Evolutionary conservation across 148 eudicot genomes (phyloP), one percentile per base, ranked within the genome.

Genomic region (Rhododendron henanense): DNA sequence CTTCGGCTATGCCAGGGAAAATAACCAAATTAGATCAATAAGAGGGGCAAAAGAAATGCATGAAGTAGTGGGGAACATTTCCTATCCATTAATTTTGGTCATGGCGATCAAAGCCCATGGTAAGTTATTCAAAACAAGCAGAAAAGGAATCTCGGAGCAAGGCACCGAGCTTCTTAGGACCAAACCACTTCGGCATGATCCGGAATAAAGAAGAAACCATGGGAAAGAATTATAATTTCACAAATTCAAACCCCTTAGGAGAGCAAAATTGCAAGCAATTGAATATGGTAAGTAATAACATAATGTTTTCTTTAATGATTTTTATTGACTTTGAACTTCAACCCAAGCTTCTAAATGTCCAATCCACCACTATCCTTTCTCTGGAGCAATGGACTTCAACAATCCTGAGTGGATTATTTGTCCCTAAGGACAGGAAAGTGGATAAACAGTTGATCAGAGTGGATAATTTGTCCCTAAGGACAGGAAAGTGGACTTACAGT

Each of bases 1-100:
- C 90, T 93, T 97, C 2, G 96, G 99, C 99, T 97, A 97, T 83
- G 61, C 48, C 81, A 85, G 67, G 37, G 63, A 39, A 67, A 80
- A 82, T 7, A 67, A 51, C 44, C 59, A 23, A 67, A 69, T 8
- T 73, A 81, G 81, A 33, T 78, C 55, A 78, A 59, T 5, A 77
- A 80, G 23, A 74, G 82, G 5, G 28, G 75, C 23, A 85, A 33
- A 53, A 33, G 39, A 77, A 55, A 77, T 53, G 67, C 51, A 84
- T 10, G 41, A 21, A 41, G 13, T 4, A 57, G 39, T 23, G 33
- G 19, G 81, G 69, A 65, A 53, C 13, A 75, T 11, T 84, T 21
- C 41, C 31, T 51, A 8, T 41, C 21, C 16, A 16, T 73, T 28
- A 13, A 23, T 35, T 10, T 10, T 11, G 23, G 80, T 84, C 80